phyloP scores from a whole-genome alignment of 169 alveolate genomes.

The Plasmodium malariae region DNA sequence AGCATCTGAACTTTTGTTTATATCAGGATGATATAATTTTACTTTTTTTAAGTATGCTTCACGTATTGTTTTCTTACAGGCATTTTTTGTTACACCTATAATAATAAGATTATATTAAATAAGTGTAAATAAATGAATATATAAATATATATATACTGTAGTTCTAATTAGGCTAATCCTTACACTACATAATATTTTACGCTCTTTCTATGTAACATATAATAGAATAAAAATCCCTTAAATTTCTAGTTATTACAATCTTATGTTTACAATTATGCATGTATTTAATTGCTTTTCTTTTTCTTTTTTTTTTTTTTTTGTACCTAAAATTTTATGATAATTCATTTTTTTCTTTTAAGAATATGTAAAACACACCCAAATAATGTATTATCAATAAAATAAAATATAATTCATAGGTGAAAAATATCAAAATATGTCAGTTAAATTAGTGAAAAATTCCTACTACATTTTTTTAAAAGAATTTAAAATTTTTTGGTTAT shows the following conservation, averaged over 20 bases:
- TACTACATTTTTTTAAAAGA: slow-evolving; percentile 20
- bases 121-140: too few relatives aligned
- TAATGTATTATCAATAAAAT: too few relatives aligned
- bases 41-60: slow-evolving; percentile 93
- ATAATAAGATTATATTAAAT: too few relatives aligned
- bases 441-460: not conserved
- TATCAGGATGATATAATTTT: slow-evolving; percentile 94
- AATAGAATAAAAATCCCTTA: not conserved
- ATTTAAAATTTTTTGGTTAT: not conserved
- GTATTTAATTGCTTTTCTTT: not conserved
- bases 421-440: not conserved
- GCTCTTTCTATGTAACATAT: not conserved
- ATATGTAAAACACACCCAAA: too few relatives aligned
- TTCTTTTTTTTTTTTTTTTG: slow-evolving; percentile 3
- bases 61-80: slow-evolving; percentile 91
- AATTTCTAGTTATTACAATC: not conserved
- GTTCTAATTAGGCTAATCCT: not conserved
- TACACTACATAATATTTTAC: too few relatives aligned
- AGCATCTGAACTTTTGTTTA: slow-evolving; percentile 88
- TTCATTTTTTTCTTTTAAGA: slow-evolving; percentile 44
- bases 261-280: not conserved
- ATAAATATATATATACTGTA: too few relatives aligned
- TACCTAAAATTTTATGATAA: slow-evolving; percentile 76
- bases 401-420: slow-evolving; percentile 8
- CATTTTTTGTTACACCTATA: slow-evolving; percentile 85